Percentiles rank a stretch among this genome's conserved stretches.
These are phyloP conservation scores for Tuber magnatum DNA, from an alignment of 495 filamentous ascomycete species.

Conservation along the genomic window DNA sequence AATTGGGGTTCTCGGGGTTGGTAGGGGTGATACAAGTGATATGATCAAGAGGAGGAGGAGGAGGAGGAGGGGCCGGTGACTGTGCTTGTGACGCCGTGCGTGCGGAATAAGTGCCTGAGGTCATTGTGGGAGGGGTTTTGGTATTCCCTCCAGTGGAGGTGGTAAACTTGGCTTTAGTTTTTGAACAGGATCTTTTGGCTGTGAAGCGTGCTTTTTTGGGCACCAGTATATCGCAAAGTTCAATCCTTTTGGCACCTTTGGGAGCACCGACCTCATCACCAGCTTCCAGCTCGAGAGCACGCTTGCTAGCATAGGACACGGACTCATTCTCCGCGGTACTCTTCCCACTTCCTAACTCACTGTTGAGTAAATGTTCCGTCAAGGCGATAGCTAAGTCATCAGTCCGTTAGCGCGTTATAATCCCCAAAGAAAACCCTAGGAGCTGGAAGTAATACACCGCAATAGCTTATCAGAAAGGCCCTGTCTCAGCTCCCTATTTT, in stretches of 20 bases:
- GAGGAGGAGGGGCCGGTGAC: neutral
- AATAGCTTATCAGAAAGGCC: neutral
- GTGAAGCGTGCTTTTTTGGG: neutral
- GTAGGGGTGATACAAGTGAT: neutral
- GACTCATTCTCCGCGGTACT: neutral
- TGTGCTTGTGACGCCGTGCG: neutral
- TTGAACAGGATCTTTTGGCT: neutral
- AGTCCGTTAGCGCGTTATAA: neutral
- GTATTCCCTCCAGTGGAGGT: neutral
- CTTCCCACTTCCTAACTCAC: neutral
- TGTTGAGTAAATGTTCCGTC: neutral
- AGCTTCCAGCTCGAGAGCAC: neutral
- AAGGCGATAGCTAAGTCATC: neutral
- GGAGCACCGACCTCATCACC: neutral
- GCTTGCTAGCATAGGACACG: neutral
- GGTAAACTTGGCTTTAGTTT: neutral
- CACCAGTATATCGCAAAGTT: neutral
- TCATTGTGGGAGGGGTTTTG: neutral
- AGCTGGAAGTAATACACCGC: neutral
- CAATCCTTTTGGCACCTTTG: neutral
- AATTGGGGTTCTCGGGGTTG: neutral
- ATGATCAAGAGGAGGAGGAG: neutral
- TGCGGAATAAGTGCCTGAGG: neutral
- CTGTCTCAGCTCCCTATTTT: neutral
- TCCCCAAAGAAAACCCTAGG: neutral